phyloP scores from a whole-genome alignment of 768 basidiomycete genomes.

The Leccinum uliginosum region DNA sequence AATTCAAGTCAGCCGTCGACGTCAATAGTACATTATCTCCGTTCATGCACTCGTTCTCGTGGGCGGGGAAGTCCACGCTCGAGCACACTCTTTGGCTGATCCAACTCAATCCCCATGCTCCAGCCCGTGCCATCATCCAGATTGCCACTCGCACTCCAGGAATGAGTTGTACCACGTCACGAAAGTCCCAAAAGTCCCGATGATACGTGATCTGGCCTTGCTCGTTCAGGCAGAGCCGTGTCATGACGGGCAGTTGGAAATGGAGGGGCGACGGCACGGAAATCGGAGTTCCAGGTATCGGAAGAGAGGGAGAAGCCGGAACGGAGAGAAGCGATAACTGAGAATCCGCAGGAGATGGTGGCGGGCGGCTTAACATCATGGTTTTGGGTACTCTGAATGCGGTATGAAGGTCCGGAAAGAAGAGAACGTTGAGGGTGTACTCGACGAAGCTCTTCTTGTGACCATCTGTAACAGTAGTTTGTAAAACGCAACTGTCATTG shows the following conservation, averaged over 20 bases:
- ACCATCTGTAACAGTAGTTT: conserved; percentile 47
- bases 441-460: conserved; percentile 71
- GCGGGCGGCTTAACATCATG: conserved; percentile 32
- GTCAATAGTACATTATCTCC: conserved; percentile 14
- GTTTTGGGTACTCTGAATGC: conserved; percentile 38
- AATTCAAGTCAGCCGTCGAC: conserved; percentile 1
- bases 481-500: neutral
- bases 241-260: conserved; percentile 65
- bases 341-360: conserved; percentile 28
- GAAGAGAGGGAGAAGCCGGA: conserved; percentile 44
- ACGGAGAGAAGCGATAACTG: conserved; percentile 24
- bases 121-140: conserved; percentile 63
- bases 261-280: conserved; percentile 69
- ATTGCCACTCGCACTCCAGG: conserved; percentile 65
- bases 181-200: conserved; percentile 77
- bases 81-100: conserved; percentile 19
- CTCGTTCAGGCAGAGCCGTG: conserved; percentile 75
- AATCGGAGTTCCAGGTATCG: conserved; percentile 54
- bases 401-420: conserved; percentile 69
- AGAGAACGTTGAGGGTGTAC: conserved; percentile 72
- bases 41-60: neutral
- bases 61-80: neutral
- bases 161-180: conserved; percentile 69
- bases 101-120: conserved; percentile 53
- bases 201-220: conserved; percentile 77